Percentiles rank a stretch among this genome's conserved stretches.
phyloP scores from a whole-genome alignment of 2,329 filamentous ascomycete genomes.

The Ophiostoma fasciatum region DNA sequence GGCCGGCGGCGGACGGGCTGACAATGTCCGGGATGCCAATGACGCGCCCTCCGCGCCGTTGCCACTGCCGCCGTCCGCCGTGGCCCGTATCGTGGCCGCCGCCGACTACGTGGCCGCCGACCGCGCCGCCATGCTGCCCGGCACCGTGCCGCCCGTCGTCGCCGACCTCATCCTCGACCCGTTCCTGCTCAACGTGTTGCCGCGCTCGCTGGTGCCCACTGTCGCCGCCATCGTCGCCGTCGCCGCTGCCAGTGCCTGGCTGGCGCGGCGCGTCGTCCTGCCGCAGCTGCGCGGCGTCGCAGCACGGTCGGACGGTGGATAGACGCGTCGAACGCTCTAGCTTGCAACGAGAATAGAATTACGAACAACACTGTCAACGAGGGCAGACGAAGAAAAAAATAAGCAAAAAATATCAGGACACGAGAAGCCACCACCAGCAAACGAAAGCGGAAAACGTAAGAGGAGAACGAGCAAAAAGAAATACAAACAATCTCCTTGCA shows the following conservation, averaged over 20 bases:
- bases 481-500: too few species aligned
- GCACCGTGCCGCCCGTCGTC: slow-evolving; percentile 52
- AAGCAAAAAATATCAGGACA: neutral
- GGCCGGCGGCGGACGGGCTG: too few species aligned
- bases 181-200: slow-evolving; percentile 60
- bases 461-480: neutral
- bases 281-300: slow-evolving; percentile 17
- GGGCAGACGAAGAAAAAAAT: neutral
- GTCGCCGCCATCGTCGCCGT: slow-evolving; percentile 52
- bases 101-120: slow-evolving; percentile 79
- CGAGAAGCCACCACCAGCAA: neutral
- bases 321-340: too few species aligned
- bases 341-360: too few species aligned
- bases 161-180: slow-evolving; percentile 80
- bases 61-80: slow-evolving; percentile 34
- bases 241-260: slow-evolving; percentile 28
- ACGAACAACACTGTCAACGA: too few species aligned
- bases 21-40: too few species aligned
- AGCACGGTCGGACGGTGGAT: too few species aligned
- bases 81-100: slow-evolving; percentile 59
- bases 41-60: too few species aligned
- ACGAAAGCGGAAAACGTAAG: neutral
- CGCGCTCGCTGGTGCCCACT: slow-evolving; percentile 60
- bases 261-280: slow-evolving; percentile 25
- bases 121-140: slow-evolving; percentile 49